Percentiles rank a stretch among this genome's conserved stretches.
phyloP scores from a whole-genome alignment of 1,284 basidiomycete species.

The Crocinoboletus sp. region DNA sequence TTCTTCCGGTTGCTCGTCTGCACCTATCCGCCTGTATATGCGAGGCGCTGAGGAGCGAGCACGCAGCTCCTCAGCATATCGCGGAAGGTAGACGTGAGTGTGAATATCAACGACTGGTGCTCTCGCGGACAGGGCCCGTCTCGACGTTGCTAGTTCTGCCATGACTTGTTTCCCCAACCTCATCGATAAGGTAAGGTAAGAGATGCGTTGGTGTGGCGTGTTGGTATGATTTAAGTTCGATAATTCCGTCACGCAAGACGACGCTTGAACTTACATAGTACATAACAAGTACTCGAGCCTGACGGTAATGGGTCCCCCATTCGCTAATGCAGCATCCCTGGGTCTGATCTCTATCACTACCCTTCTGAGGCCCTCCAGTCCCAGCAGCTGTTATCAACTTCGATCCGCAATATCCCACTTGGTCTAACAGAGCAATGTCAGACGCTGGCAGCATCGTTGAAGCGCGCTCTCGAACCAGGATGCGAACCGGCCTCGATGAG shows the following conservation, averaged over 20 bases:
- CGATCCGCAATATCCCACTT: background rate
- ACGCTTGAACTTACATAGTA: slow-evolving; percentile 8
- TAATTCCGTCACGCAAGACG: slow-evolving; percentile 15
- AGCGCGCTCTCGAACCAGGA: slow-evolving; percentile 15
- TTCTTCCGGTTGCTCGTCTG: slow-evolving; percentile 50
- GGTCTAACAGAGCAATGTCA: slow-evolving; percentile 1
- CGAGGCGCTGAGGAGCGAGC: slow-evolving; percentile 59
- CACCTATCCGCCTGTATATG: slow-evolving; percentile 51
- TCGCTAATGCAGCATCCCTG: background rate
- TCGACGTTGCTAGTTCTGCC: slow-evolving; percentile 27
- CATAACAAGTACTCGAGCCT: background rate
- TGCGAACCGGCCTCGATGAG: slow-evolving; percentile 27
- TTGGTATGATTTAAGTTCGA: slow-evolving; percentile 4
- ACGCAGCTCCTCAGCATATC: slow-evolving; percentile 63
- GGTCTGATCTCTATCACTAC: background rate
- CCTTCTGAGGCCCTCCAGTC: background rate
- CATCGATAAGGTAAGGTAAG: slow-evolving; percentile 30
- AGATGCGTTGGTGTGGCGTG: too few species aligned
- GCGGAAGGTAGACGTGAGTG: slow-evolving; percentile 77
- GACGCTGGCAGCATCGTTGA: background rate
- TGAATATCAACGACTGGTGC: slow-evolving; percentile 68
- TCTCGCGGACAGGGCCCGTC: slow-evolving; percentile 13
- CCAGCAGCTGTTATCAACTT: background rate
- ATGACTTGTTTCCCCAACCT: slow-evolving; percentile 21
- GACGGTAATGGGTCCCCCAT: slow-evolving; percentile 10